Evolutionary conservation across 1,139 yeast species (phyloP), one percentile per base, ranked within the genome.

Genomic region (Meyerozyma smithsonii): DNA sequence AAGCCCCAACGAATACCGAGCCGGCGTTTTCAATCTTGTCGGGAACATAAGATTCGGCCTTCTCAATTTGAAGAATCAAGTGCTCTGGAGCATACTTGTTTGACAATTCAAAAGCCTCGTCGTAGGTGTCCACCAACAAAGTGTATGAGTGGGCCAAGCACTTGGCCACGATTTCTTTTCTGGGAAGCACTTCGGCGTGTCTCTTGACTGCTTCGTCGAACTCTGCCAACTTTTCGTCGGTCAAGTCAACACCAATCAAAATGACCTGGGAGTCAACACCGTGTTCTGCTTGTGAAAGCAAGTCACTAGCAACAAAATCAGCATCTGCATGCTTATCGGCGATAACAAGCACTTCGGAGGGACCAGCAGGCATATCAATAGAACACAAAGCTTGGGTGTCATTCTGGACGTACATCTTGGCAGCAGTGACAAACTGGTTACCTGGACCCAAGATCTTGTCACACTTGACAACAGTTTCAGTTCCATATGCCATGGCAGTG

Each of bases 361-460:
- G 99, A 4, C 99, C 99, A 18, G 99, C 99, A 36, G 99, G 99
- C 97, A 92, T 90, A 62, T 92, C 99, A 52, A 92, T 94, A 25
- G 96, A 85, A 57, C 96, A 94, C 51, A 89, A 70, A 2, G 98
- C 97, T 51, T 83, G 85, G 3, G 97, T 87, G 58, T 92, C 98
- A 58, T 94, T 94, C 54, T 90, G 94, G 36, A 94, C 95, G 59
- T 85, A 72, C 98, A 94, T 94, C 71, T 92, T 92, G 33, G 98
- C 99, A 38, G 98, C 98, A 19, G 99, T 92, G 42, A 92, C 99
- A 60, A 94, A 92, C 67, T 92, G 99, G 66, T 92, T 92, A 45
- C 98, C 99, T 17, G 99, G 99, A 39, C 99, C 99, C 62, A 92
- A 75, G 46, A 92, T 90, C 73, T 92, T 92, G 66, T 92, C 97